Evolutionary conservation across 2,329 filamentous ascomycete species (phyloP), one percentile per base, ranked within the genome.

Genomic region (Seiridium unicorne): DNA sequence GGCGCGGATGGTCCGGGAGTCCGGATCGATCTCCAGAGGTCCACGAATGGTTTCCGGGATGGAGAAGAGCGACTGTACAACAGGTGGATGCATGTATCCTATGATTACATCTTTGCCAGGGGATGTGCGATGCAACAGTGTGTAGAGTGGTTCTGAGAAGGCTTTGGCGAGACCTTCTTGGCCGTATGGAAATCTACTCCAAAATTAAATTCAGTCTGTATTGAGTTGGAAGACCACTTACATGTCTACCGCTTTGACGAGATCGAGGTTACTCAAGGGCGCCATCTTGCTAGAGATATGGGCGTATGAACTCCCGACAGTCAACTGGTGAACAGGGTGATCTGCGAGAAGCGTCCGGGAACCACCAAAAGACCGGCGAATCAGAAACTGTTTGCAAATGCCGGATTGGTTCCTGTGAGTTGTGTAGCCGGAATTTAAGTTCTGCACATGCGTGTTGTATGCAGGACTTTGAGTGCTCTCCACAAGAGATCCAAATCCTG

Each of bases 121-220:
- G 18, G 44, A 32, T 40, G 47, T 55, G 32, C 51, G 61, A 40
- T 62, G 61, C 8, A 87, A 76, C 10, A 89, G 77, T 13, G 91
- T 87, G 70, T 88, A 91, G 63, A 96, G 82, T 34, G 79, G 81
- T 68, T 87, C 83, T 61, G 85, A 46, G 47, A 62, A 84, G 76
- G 48, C 78, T 73, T 49, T 81, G 76, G 36, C 42, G 73, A 89
- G 86, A 55, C 79, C 77, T 60, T 82, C 72, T 8, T 85, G 82
- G 64, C 88, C 79, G 75, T 96, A 92, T 1, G 93, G 93, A 70
- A 96, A 96, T 69, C 91, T 94, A 68, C 51, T 59, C 44, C 34
- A 18, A 5, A 38, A 31, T 34, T 60, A 54, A 58, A 46, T 11
- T 10, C 36, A 8, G 26, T 34, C 8, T 9, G 31, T 8, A 8